Conservation (phyloP, 495 filamentous ascomycete species). For the Glarea lozoyensis region DNA sequence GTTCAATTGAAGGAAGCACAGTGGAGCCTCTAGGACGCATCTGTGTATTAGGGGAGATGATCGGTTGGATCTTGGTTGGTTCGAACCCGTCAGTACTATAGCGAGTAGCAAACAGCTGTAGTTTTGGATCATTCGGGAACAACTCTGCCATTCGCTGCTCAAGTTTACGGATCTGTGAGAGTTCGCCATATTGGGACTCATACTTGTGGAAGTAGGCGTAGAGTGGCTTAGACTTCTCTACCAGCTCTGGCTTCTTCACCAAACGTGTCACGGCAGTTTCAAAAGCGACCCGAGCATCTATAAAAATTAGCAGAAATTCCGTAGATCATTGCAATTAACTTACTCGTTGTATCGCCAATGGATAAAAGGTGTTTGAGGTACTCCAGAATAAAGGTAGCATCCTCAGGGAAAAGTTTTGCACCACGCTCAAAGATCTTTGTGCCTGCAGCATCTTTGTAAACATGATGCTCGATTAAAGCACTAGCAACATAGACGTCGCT, state of each 20-base stretch:
- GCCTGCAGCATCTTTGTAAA: conserved; percentile 86
- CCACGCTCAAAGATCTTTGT: conserved; percentile 94
- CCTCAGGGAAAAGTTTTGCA: conserved; percentile 82
- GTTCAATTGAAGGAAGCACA: conserved; percentile 41
- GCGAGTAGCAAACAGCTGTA: conserved; percentile 66
- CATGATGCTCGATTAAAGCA: conserved; percentile 87
- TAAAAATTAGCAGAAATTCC: conserved; percentile 4
- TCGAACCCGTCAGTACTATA: conserved; percentile 61
- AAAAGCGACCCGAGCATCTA: conserved; percentile 90
- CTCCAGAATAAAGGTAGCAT: conserved; percentile 84
- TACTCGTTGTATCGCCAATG: conserved; percentile 87
- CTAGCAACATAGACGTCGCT: conserved; percentile 90
- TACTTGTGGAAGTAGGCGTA: conserved; percentile 89
- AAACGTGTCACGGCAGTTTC: conserved; percentile 81
- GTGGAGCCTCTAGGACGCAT: conserved; percentile 54
- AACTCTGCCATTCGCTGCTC: conserved; percentile 89
- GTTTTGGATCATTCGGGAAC: conserved; percentile 75
- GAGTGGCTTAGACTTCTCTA: conserved; percentile 70
- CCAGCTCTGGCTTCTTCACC: conserved; percentile 58
- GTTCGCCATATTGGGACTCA: conserved; percentile 88
- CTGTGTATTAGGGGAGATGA: conserved; percentile 72
- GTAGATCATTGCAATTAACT: conserved; percentile 26
- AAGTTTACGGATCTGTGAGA: conserved; percentile 77
- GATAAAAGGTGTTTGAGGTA: conserved; percentile 90
- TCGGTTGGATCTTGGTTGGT: conserved; percentile 68